phyloP scores from a whole-genome alignment of 345 rosid genomes.

The Eucalyptus cloeziana region DNA sequence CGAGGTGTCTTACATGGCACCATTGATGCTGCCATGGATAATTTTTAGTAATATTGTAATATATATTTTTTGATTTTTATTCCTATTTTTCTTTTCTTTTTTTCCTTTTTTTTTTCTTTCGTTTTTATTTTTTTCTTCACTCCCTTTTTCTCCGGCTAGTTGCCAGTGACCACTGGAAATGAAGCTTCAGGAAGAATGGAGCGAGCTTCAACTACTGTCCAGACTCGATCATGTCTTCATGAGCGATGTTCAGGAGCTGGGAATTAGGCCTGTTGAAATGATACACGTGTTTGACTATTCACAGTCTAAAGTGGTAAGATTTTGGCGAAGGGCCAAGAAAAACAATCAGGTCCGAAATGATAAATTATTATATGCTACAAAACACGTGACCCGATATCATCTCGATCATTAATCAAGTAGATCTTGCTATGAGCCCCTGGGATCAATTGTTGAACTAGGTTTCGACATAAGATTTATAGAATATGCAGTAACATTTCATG shows the following conservation, averaged over 20 bases:
- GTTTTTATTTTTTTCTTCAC: no score
- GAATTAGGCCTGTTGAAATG: not conserved
- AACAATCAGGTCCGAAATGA: not conserved
- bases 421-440: not conserved
- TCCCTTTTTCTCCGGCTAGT: no score
- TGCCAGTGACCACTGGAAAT: accelerated
- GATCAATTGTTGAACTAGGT: not conserved
- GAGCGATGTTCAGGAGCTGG: not conserved
- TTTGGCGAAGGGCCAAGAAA: not conserved
- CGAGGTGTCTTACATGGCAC: no score
- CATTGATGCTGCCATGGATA: accelerated
- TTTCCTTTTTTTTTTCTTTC: no score
- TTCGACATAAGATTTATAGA: not conserved
- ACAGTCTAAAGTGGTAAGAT: not conserved
- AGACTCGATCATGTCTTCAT: not conserved
- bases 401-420: not conserved
- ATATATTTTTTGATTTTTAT: no score
- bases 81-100: no score
- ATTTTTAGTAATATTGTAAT: no score
- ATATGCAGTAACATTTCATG: not conserved
- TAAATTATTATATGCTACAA: not conserved
- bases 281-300: not conserved
- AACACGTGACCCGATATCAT: not conserved
- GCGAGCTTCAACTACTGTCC: not conserved
- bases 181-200: not conserved